Evolutionary conservation across 192 early-diverging fungal genomes (phyloP).

Genomic region (Funneliformis mosseae): DNA sequence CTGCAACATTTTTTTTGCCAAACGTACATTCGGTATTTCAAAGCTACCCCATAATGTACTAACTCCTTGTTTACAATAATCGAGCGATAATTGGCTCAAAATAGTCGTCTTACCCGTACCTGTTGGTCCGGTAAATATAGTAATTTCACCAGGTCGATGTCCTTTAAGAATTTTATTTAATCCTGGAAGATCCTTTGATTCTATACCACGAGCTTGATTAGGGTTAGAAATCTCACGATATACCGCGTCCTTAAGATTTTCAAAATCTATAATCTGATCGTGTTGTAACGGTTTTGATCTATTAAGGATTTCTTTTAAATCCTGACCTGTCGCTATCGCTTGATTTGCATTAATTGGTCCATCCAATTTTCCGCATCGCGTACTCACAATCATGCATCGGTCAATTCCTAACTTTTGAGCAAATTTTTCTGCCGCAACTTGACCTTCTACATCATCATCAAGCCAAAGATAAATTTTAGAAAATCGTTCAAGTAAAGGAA

Average conservation of each 20-base stretch:
- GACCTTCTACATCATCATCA: slow-evolving; percentile 67
- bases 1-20: slow-evolving; percentile 69
- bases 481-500: slow-evolving; percentile 65
- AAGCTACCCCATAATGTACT: slow-evolving; percentile 78
- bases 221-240: slow-evolving; percentile 66
- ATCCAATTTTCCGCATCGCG: slow-evolving; percentile 41
- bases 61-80: slow-evolving; percentile 68
- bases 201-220: slow-evolving; percentile 63
- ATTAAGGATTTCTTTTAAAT: slow-evolving; percentile 47
- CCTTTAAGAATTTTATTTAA: slow-evolving; percentile 68
- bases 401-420: slow-evolving; percentile 67
- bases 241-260: slow-evolving; percentile 61
- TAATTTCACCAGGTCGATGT: slow-evolving; percentile 69
- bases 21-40: slow-evolving; percentile 71
- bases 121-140: slow-evolving; percentile 68
- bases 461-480: slow-evolving; percentile 69
- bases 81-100: slow-evolving; percentile 69
- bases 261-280: slow-evolving; percentile 68
- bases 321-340: slow-evolving; percentile 48
- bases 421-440: slow-evolving; percentile 58
- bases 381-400: slow-evolving; percentile 59
- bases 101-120: slow-evolving; percentile 75
- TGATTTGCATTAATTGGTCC: slow-evolving; percentile 59
- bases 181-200: slow-evolving; percentile 62
- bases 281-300: slow-evolving; percentile 56